Base-by-base conservation (phyloP, 306 rosid genomes). In the Dalbergia oliveri region DNA sequence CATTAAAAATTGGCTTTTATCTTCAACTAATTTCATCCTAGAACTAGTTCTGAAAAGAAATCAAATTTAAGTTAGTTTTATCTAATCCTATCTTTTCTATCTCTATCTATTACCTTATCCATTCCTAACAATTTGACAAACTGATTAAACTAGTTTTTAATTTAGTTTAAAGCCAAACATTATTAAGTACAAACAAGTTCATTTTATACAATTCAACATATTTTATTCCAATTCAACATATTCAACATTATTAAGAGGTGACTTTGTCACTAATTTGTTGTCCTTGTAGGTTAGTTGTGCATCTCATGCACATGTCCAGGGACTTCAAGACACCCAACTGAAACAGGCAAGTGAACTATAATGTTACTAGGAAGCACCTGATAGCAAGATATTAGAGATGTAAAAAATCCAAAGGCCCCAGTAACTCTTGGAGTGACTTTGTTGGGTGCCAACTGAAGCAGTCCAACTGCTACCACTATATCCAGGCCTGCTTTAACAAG, bases 371-470 rank as follows among this genome's bases (percentile, higher is more conserved):
- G 62, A 58, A 16, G 77, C 45, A 95, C 99, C 98, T 93, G 98
- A 87, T 91, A 95, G 82, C 99, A 95, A 33, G 98, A 90, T 76
- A 95, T 93, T 58, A 95, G 88, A 63, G 99, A 95, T 84, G 91
- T 41, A 66, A 74, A 88, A 86, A 95, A 93, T 80, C 98, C 98
- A 51, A 95, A 81, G 16, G 89, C 97, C 50, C 99, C 99, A 4
- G 99, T 93, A 11, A 95, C 96, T 16, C 96, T 97, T 0, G 99
- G 92, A 15, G 84, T 95, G 62, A 93, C 85, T 86, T 90, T 95
- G 87, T 89, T 86, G 5, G 99, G 99, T 8, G 91, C 91, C 89
- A 95, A 67, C 88, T 93, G 99, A 80, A 95, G 99, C 84, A 95
- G 79, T 63, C 99, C 98, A 76, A 77, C 87, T 5, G 97, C 98